These are phyloP conservation scores for Paraphoma sp. DNA, from an alignment of 2,329 filamentous ascomycete genomes.

Conservation along the genomic window DNA sequence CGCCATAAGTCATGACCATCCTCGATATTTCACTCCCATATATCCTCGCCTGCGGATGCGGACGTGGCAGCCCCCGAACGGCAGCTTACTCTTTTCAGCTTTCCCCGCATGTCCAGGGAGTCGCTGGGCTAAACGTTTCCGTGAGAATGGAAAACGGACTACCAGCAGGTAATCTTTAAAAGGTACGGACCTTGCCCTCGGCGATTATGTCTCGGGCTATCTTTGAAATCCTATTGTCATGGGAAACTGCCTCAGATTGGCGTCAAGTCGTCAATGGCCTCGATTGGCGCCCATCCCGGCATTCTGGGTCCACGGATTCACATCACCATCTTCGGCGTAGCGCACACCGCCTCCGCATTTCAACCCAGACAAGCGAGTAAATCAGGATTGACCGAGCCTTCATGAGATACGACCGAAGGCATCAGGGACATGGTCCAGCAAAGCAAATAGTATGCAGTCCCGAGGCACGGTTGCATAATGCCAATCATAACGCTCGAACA, in stretches of 20 bases:
- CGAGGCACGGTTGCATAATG: background rate
- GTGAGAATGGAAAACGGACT: background rate
- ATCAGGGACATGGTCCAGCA: background rate
- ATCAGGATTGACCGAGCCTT: constrained; percentile 3
- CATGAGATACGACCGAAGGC: background rate
- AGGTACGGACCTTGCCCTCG: no score
- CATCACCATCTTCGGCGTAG: constrained; percentile 3
- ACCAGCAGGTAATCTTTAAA: background rate
- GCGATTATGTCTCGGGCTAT: no score
- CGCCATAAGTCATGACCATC: background rate
- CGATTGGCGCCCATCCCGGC: constrained; percentile 1
- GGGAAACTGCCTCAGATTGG: background rate
- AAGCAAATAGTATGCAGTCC: background rate
- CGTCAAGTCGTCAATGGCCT: background rate
- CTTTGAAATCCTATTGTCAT: background rate
- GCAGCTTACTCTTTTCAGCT: constrained; percentile 5
- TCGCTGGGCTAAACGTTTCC: background rate
- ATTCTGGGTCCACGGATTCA: constrained; percentile 3
- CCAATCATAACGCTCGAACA: constrained; percentile 1
- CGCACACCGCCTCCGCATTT: constrained; percentile 3
- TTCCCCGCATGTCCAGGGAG: constrained; percentile 7
- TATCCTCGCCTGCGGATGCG: constrained; percentile 9
- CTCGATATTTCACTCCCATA: background rate
- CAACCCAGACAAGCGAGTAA: constrained; percentile 6
- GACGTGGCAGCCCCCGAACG: background rate